These are phyloP conservation scores for Apophysomyces elegans DNA, from an alignment of 371 early-diverging fungal species.

Conservation along the genomic window DNA sequence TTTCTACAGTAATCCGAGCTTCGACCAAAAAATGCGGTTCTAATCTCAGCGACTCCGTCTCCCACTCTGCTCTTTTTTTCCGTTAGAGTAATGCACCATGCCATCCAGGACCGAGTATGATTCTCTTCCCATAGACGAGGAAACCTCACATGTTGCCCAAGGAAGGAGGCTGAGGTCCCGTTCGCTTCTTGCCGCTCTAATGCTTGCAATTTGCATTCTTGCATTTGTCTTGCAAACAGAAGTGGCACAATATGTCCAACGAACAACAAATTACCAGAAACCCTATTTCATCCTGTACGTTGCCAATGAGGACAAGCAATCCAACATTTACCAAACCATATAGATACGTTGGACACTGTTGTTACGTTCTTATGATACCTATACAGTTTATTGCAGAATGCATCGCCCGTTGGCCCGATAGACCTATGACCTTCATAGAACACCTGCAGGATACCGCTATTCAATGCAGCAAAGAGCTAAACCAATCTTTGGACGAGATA, in stretches of 20 bases:
- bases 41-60: constrained; percentile 1
- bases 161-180: constrained; percentile 18
- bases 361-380: constrained; percentile 70
- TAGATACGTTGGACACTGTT: constrained; percentile 75
- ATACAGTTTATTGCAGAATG: constrained; percentile 61
- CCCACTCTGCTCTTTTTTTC: not conserved
- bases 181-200: constrained; percentile 40
- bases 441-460: constrained; percentile 13
- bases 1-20: too few relatives aligned
- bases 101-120: constrained; percentile 27
- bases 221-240: constrained; percentile 72
- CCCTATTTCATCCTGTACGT: constrained; percentile 82
- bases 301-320: not conserved
- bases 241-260: constrained; percentile 69
- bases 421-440: constrained; percentile 13
- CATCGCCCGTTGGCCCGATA: constrained; percentile 29
- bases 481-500: constrained; percentile 14
- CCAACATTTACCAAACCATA: not conserved
- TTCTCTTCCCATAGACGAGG: constrained; percentile 31
- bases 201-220: constrained; percentile 61
- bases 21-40: too few relatives aligned
- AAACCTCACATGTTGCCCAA: not conserved
- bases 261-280: constrained; percentile 61
- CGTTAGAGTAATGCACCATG: constrained; percentile 20
- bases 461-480: constrained; percentile 9